phyloP scores from a whole-genome alignment of 305 asterid species.

The Rubia peregrina region DNA sequence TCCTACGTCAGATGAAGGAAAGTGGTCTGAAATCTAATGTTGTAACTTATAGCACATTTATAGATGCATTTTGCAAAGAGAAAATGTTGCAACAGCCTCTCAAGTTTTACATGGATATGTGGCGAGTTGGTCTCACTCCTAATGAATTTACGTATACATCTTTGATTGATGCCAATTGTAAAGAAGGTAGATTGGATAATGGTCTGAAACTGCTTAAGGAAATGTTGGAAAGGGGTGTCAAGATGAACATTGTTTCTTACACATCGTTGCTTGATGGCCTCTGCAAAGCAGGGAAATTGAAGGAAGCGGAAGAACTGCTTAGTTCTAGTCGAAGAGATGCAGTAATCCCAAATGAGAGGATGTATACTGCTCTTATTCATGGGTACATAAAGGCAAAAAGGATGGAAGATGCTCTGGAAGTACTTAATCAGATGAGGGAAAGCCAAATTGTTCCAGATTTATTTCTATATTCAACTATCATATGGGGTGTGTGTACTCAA shows the following conservation, averaged over 20 bases:
- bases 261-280: conserved; percentile 70
- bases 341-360: conserved; percentile 54
- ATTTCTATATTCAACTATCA: conserved; percentile 61
- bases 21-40: conserved; percentile 54
- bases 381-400: conserved; percentile 66
- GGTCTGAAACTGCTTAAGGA: conserved; percentile 73
- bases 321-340: conserved; percentile 46
- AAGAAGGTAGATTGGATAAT: conserved; percentile 49
- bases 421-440: conserved; percentile 52
- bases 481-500: conserved; percentile 71
- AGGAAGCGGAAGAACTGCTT: conserved; percentile 76
- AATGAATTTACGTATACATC: conserved; percentile 81
- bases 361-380: conserved; percentile 61
- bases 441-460: conserved; percentile 45
- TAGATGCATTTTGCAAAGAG: conserved; percentile 91
- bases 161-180: conserved; percentile 71
- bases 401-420: conserved; percentile 55
- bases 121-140: conserved; percentile 74
- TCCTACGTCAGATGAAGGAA: conserved; percentile 70
- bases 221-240: conserved; percentile 63
- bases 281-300: conserved; percentile 59
- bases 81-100: conserved; percentile 72
- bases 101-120: conserved; percentile 79
- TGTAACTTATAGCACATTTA: conserved; percentile 79
- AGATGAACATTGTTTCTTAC: conserved; percentile 67